Conservation (phyloP, 2,329 filamentous ascomycete genomes). For the Penicillium vulpinum region DNA sequence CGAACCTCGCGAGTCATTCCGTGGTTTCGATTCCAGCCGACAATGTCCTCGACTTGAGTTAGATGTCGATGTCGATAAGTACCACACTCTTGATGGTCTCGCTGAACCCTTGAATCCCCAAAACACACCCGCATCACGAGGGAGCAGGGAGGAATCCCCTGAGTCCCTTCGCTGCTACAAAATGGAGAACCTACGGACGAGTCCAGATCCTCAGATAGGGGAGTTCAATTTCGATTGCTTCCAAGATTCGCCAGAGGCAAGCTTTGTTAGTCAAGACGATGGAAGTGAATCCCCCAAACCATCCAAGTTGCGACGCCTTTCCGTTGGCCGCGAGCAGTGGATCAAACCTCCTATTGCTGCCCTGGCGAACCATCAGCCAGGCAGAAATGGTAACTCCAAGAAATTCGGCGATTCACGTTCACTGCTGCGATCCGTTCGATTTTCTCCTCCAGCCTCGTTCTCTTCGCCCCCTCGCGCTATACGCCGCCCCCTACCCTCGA, state of each 20-base stretch:
- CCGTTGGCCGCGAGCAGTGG: not conserved
- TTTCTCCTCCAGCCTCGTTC: constrained; percentile 9
- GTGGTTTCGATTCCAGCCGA: not conserved
- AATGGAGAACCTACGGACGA: constrained; percentile 7
- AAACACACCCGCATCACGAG: constrained; percentile 19
- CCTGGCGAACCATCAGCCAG: not conserved
- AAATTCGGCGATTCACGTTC: not conserved
- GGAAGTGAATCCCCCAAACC: not conserved
- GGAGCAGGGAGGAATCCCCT: not conserved
- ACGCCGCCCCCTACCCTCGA: constrained; percentile 8
- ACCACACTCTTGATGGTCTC: constrained; percentile 18
- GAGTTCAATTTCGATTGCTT: constrained; percentile 15
- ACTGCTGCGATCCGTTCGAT: constrained; percentile 13
- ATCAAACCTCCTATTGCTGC: not conserved
- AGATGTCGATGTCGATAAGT: constrained; percentile 21
- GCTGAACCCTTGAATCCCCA: constrained; percentile 17
- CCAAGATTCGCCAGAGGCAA: constrained; percentile 7
- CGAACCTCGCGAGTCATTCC: constrained; percentile 1
- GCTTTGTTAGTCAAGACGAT: not conserved
- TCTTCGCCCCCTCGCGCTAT: not conserved
- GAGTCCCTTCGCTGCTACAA: not conserved
- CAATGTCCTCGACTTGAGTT: constrained; percentile 20
- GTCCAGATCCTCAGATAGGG: constrained; percentile 3
- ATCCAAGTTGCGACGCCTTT: constrained; percentile 8
- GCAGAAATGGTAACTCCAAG: not conserved